Percentiles rank a stretch among this genome's conserved stretches.
These are phyloP conservation scores for Pseudoneurospora amorphoporcata DNA, from an alignment of 495 filamentous ascomycete genomes.

Conservation along the genomic window DNA sequence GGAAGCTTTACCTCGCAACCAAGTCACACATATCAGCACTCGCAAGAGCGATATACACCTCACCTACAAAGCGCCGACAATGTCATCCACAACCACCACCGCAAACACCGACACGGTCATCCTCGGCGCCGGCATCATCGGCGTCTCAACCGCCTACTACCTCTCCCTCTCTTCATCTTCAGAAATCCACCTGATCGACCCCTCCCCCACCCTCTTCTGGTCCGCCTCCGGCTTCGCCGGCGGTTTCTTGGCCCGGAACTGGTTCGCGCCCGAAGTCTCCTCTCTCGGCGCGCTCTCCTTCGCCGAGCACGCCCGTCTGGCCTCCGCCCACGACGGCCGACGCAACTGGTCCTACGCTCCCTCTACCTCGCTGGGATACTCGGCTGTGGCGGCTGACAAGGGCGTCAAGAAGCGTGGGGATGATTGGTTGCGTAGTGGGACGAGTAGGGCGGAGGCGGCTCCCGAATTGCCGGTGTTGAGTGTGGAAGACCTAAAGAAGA, in stretches of 20 bases:
- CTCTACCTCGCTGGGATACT: constrained; percentile 49
- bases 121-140: constrained; percentile 70
- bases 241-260: constrained; percentile 67
- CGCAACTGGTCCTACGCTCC: constrained; percentile 60
- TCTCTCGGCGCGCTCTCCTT: constrained; percentile 58
- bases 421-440: constrained; percentile 54
- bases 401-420: constrained; percentile 29
- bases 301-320: constrained; percentile 53
- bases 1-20: background rate
- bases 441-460: constrained; percentile 52
- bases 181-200: constrained; percentile 60
- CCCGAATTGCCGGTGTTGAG: constrained; percentile 22
- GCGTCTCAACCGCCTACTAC: constrained; percentile 68
- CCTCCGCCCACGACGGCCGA: constrained; percentile 47
- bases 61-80: background rate
- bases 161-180: constrained; percentile 45
- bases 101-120: constrained; percentile 48
- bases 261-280: constrained; percentile 47
- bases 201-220: constrained; percentile 53
- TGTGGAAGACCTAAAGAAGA: background rate
- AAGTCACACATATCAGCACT: background rate
- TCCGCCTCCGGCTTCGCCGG: constrained; percentile 64
- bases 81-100: background rate
- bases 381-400: constrained; percentile 22
- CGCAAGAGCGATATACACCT: background rate